Base-by-base conservation (phyloP, 768 basidiomycete species). In the Xerocomus brunneocitrinus region DNA sequence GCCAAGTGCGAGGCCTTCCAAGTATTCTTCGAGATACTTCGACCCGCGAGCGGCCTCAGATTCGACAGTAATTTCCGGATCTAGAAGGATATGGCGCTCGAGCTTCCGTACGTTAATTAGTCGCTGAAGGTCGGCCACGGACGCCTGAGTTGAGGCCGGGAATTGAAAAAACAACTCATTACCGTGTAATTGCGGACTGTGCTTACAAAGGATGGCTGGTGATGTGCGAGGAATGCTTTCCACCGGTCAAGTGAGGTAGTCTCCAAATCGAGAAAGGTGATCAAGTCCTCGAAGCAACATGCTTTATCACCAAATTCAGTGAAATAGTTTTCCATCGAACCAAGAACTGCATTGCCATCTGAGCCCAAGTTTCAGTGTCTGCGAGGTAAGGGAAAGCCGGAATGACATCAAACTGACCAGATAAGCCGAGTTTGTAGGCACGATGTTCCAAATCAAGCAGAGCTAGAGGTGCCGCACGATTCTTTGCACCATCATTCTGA, bases 251-350 rank as follows among this genome's bases (percentile, higher is more conserved):
- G 68, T 30, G 78, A 76, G 12, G 78, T 73, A 46, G 69, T 77
- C 24, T 78, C 70, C 13, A 88, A 69, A 8, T 62, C 63, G 50
- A 86, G 67, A 64, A 87, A 92, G 3, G 84, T 81, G 58, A 77
- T 78, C 38, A 95, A 72, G 61, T 97, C 94, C 70, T 95, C 93
- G 53, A 84, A 90, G 67, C 91, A 92, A 67, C 89, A 91, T 5
- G 85, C 75, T 69, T 93, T 95, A 67, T 85, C 82, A 30, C 89
- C 86, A 60, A 92, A 81, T 53, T 73, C 74, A 38, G 79, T 72
- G 63, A 92, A 83, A 68, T 95, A 95, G 45, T 75, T 69, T 61
- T 82, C 74, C 63, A 93, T 71, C 51, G 85, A 72, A 10, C 67
- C 62, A 31, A 79, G 64, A 50, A 85, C 59, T 28, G 70, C 69